phyloP scores from a whole-genome alignment of 192 early-diverging fungal species.

The Martensiomyces pterosporus region DNA sequence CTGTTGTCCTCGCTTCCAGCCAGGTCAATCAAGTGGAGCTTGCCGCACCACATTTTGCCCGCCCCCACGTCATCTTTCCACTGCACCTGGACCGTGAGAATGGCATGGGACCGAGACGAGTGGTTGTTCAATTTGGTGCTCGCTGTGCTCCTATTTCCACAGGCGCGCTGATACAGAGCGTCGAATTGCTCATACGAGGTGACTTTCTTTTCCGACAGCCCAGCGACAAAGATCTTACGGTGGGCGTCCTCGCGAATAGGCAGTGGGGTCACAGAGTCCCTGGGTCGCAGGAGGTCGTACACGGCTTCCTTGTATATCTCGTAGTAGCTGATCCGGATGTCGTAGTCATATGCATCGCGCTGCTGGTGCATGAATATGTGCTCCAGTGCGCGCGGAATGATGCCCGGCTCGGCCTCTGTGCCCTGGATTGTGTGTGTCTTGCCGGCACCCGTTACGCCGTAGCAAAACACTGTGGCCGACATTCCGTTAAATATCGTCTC shows the following conservation, averaged over 20 bases:
- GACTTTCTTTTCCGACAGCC: constrained; percentile 54
- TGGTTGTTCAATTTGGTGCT: constrained; percentile 62
- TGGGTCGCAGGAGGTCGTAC: constrained; percentile 52
- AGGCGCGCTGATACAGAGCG: constrained; percentile 36
- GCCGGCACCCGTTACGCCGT: constrained; percentile 64
- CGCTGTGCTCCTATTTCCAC: constrained; percentile 57
- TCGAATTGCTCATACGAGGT: constrained; percentile 53
- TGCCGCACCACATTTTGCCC: constrained; percentile 43
- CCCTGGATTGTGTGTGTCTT: constrained; percentile 68
- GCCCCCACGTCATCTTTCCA: constrained; percentile 32
- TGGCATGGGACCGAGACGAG: constrained; percentile 62
- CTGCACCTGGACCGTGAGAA: constrained; percentile 53
- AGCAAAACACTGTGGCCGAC: constrained; percentile 66
- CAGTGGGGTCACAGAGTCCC: constrained; percentile 34
- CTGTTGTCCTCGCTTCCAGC: constrained; percentile 67
- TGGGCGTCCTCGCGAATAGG: constrained; percentile 56
- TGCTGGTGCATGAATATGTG: constrained; percentile 53
- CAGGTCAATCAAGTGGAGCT: constrained; percentile 61
- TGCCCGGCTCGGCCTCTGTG: constrained; percentile 51
- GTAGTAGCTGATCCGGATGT: constrained; percentile 55
- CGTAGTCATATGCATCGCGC: constrained; percentile 38
- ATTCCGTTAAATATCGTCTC: constrained; percentile 55
- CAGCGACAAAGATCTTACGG: constrained; percentile 54
- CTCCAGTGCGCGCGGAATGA: constrained; percentile 56
- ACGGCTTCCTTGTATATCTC: constrained; percentile 70